Evolutionary conservation across 495 filamentous ascomycete species (phyloP), one percentile per base, ranked within the genome.

Genomic region (Lepidopterella palustris): DNA sequence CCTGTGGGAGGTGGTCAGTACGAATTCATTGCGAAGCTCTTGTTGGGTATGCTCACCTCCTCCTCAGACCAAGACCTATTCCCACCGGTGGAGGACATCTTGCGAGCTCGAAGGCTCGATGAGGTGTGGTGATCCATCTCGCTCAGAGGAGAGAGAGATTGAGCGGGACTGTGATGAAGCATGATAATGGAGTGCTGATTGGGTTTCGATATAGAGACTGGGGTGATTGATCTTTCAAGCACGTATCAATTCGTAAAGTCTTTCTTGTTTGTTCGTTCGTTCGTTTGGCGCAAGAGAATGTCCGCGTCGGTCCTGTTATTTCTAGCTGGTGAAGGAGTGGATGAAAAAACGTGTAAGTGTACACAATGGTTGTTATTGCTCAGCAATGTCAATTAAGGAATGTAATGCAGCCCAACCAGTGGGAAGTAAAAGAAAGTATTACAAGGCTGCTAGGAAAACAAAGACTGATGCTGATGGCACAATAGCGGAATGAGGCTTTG

Each of bases 1-100:
- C 88, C 87, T 91, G 64, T 63, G 45, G 13, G 3, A 31, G 0
- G n/a, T 51, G 52, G n/a, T n/a, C n/a, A n/a, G n/a, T n/a, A n/a
- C n/a, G n/a, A n/a, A n/a, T n/a, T 62, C 54, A 65, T 51, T 15
- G 13, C 26, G 20, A 53, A 35, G 5, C 20, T 28, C 11, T 25
- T 1, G 26, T 20, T 45, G 15, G 27, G 29, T 35, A 39, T 13
- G 15, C 57, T 6, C 61, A 71, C 68, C 62, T 71, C 69, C 60
- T 69, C 67, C 59, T 71, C 69, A 18, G 69, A 71, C 69, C 69
- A 71, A 24, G 69, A 71, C 49, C 69, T 58, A 49, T 71, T 71
- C 21, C 69, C 69, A 23, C 69, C 68, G 25, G 65, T 63, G 48
- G 59, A 62, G 9, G 67, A 63, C 69, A 70, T 68, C 57, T 70